Evolutionary conservation across 2,329 filamentous ascomycete species (phyloP), one percentile per base, ranked within the genome.

Genomic region (Westerdykella sp.): DNA sequence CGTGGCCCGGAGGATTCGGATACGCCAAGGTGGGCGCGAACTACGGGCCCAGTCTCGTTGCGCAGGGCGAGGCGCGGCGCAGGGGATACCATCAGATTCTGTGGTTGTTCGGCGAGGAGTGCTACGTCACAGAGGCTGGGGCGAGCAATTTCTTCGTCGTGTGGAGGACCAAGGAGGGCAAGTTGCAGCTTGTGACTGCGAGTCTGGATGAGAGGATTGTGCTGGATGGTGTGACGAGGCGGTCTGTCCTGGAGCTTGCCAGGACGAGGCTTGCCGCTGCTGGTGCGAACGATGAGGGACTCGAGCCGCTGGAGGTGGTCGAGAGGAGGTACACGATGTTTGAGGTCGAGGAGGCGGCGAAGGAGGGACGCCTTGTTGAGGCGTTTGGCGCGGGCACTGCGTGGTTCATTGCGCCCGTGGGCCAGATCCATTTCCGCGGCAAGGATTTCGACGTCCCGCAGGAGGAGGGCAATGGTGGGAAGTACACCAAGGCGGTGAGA

Each of bases 1-100:
- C 90, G 11, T 96, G 90, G 90, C 88, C 87, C 15, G 90, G 90
- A 48, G 90, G 91, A 9, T 95, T 94, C 65, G 90, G 90, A 1
- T 90, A 85, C 62, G 88, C 89, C 47, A 96, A 96, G 71, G 79
- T 96, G 28, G 90, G 90, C 42, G 90, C 90, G 48, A 96, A 95
- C 74, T 96, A 95, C 67, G 90, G 90, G 0, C 90, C 90, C 14
- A 83, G 80, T 15, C 75, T 96, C 42, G 75, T 87, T 42, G 86
- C 87, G 3, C 89, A 89, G 39, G 76, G 77, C 14, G 85, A 90
- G 66, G 90, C 90, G 3, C 73, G 81, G 43, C 72, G 71, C 10
- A 71, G 78, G 34, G 90, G 91, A 0, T 96, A 81, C 69, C 80
- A 91, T 61, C 91, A 96, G 75, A 84, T 96, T 43, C 77, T 96